Evolutionary conservation across 2,329 filamentous ascomycete species (phyloP).

Genomic region (Neonectria hederae): DNA sequence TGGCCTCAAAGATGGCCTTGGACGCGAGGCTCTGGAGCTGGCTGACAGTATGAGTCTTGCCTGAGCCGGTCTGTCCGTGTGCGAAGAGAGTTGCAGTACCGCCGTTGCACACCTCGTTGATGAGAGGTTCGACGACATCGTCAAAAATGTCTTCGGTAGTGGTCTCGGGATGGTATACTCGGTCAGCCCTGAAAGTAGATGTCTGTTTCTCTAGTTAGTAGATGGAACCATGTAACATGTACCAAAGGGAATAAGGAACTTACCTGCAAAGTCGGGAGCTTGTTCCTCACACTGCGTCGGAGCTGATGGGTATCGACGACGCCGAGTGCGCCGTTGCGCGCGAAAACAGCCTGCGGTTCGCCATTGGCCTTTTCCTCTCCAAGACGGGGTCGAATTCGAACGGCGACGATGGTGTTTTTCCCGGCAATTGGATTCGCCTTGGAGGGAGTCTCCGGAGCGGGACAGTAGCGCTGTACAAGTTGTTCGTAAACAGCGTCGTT

Average conservation of each 20-base stretch:
- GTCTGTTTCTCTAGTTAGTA: not conserved
- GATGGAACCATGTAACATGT: not conserved
- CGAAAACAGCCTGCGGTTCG: not conserved
- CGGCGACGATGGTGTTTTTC: not conserved
- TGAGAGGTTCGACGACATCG: conserved; percentile 51
- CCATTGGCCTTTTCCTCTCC: not conserved
- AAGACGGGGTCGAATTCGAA: not conserved
- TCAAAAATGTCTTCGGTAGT: conserved; percentile 54
- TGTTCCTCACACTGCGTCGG: not conserved
- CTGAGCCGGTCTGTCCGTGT: conserved; percentile 60
- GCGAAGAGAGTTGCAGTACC: conserved; percentile 59
- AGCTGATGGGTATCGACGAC: not conserved
- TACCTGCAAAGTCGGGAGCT: not conserved
- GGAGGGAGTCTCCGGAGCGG: not conserved
- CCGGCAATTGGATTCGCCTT: not conserved
- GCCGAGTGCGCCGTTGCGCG: not conserved
- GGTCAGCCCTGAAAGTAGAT: conserved; percentile 46
- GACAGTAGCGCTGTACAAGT: not conserved
- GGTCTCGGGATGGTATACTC: conserved; percentile 46
- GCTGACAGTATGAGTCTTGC: conserved; percentile 58
- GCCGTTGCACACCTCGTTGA: conserved; percentile 58
- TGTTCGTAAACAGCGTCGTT: not conserved
- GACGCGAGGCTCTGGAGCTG: conserved; percentile 53
- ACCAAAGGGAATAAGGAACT: not conserved
- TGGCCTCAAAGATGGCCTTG: conserved; percentile 36